These are phyloP conservation scores for Carallia brachiata DNA, from an alignment of 345 rosid species.

Conservation along the genomic window DNA sequence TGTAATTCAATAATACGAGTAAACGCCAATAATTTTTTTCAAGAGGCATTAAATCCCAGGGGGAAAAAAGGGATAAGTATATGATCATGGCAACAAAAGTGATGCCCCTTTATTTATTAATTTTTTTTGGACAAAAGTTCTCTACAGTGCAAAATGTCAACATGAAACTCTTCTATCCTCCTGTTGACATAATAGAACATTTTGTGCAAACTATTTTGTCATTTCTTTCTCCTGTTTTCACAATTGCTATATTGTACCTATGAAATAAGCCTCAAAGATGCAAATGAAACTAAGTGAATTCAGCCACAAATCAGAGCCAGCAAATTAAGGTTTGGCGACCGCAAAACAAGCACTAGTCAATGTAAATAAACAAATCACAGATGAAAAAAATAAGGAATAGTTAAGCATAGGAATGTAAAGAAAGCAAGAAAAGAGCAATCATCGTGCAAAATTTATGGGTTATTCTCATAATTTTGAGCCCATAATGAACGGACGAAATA, in stretches of 20 bases:
- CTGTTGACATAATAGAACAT: no score
- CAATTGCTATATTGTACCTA: not conserved
- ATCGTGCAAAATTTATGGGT: no score
- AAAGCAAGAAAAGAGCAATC: no score
- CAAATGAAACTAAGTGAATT: not conserved
- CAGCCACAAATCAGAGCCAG: not conserved
- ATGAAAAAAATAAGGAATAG: not conserved
- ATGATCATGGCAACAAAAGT: no score
- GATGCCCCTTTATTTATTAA: no score
- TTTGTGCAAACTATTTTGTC: no score
- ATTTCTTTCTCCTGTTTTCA: no score
- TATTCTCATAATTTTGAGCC: not conserved
- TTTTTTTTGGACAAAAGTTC: no score
- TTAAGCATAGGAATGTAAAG: no score
- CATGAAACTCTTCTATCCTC: no score
- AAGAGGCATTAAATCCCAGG: not conserved
- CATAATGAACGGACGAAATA: not conserved
- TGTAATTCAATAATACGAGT: not conserved
- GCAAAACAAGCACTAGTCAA: not conserved
- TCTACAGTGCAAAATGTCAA: no score
- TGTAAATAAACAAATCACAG: conserved; percentile 3
- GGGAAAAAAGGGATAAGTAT: not conserved
- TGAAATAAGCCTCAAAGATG: not conserved
- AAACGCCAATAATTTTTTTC: not conserved
- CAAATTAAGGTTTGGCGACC: not conserved